A percentile compares a stretch with the other conserved stretches of the same genome.
Evolutionary conservation across 257 asterid species (phyloP).

Genomic region (Solanum bulbocastanum): DNA sequence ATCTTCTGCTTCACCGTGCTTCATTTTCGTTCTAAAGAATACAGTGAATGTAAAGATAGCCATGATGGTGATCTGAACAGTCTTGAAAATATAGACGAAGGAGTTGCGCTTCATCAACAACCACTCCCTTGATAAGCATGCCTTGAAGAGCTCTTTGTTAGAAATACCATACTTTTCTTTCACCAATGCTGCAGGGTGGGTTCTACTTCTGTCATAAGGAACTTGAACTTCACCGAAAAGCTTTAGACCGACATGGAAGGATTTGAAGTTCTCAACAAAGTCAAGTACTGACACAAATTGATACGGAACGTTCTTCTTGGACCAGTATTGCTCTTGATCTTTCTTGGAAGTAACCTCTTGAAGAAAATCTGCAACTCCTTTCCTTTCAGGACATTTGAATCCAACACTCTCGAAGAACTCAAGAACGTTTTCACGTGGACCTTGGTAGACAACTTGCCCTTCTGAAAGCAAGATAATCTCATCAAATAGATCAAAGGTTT

Average conservation of each 20-base stretch:
- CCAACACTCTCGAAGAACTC: slow-evolving; percentile 53
- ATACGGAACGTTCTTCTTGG: slow-evolving; percentile 28
- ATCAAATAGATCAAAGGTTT: slow-evolving; percentile 53
- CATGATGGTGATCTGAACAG: slow-evolving; percentile 58
- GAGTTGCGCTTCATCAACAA: slow-evolving; percentile 54
- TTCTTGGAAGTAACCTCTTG: slow-evolving; percentile 66
- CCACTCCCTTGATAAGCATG: slow-evolving; percentile 61
- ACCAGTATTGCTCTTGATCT: slow-evolving; percentile 70
- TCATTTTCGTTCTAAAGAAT: slow-evolving; percentile 60
- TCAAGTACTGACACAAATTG: slow-evolving; percentile 33
- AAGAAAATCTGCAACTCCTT: slow-evolving; percentile 62
- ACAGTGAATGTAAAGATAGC: slow-evolving; percentile 58
- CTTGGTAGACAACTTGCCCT: slow-evolving; percentile 52
- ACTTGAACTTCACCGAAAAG: slow-evolving; percentile 25
- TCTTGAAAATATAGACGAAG: slow-evolving; percentile 56
- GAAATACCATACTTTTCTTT: slow-evolving; percentile 52
- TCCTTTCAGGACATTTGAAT: slow-evolving; percentile 58
- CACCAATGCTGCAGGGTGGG: slow-evolving; percentile 63
- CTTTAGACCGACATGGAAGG: slow-evolving; percentile 40
- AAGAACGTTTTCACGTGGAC: slow-evolving; percentile 50
- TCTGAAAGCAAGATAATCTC: slow-evolving; percentile 58
- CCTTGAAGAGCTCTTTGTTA: slow-evolving; percentile 50
- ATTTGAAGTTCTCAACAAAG: slow-evolving; percentile 28
- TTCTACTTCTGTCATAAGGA: slow-evolving; percentile 45
- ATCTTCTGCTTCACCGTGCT: slow-evolving; percentile 41